These are phyloP conservation scores for Tremella yokohamensis DNA, from an alignment of 768 basidiomycete genomes.

Conservation along the genomic window DNA sequence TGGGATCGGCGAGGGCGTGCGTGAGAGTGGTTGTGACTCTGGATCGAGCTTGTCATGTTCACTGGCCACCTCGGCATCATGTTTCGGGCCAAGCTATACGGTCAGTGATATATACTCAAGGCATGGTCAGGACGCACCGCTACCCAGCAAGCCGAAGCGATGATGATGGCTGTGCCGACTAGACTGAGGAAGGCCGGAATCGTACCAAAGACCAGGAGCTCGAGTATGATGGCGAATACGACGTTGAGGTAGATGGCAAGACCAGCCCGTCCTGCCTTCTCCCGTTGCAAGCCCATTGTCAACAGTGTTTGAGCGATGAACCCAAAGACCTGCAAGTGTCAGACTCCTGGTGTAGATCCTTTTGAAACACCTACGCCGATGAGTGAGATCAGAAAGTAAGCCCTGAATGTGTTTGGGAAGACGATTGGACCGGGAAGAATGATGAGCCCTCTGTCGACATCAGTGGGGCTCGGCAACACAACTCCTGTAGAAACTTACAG, in stretches of 20 bases:
- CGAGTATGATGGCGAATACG: slow-evolving; percentile 65
- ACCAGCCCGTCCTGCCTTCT: slow-evolving; percentile 63
- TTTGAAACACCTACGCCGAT: slow-evolving; percentile 43
- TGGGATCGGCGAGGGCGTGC: slow-evolving; percentile 28
- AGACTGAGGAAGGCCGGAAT: slow-evolving; percentile 61
- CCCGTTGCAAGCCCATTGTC: slow-evolving; percentile 63
- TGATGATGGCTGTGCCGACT: slow-evolving; percentile 64
- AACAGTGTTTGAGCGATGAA: slow-evolving; percentile 56
- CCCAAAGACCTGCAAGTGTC: slow-evolving; percentile 43
- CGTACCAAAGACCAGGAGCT: slow-evolving; percentile 64
- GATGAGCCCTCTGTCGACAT: slow-evolving; percentile 26
- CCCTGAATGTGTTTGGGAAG: slow-evolving; percentile 11
- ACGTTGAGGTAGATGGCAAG: slow-evolving; percentile 63
- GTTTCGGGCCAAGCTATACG: not conserved
- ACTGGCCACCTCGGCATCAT: not conserved
- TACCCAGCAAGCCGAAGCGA: slow-evolving; percentile 63
- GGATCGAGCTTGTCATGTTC: not conserved
- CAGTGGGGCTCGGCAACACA: slow-evolving; percentile 8
- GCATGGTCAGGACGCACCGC: slow-evolving; percentile 55
- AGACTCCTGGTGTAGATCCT: not conserved
- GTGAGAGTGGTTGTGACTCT: slow-evolving; percentile 23
- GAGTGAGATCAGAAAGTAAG: slow-evolving; percentile 31
- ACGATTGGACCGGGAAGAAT: slow-evolving; percentile 38
- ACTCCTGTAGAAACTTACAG: slow-evolving; percentile 25
- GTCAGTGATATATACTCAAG: not conserved